Conservation (phyloP, 2,329 filamentous ascomycete species). For the Thermomyces lanuginosus region DNA sequence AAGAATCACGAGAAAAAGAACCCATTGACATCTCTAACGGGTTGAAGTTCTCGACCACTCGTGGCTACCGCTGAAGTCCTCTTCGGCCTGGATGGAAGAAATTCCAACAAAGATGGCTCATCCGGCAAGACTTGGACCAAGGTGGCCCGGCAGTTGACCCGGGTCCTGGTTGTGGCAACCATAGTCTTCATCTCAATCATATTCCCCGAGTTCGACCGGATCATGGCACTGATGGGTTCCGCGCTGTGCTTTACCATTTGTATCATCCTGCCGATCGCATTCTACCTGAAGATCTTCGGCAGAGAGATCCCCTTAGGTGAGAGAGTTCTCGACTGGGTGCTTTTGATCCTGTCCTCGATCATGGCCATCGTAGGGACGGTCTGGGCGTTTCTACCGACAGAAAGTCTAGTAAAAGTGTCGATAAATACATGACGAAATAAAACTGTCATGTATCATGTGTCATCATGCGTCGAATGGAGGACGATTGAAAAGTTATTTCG, state of each 20-base stretch:
- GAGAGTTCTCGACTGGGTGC: slow-evolving; percentile 46
- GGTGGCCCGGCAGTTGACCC: too few species aligned
- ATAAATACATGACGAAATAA: too few species aligned
- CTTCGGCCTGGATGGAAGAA: slow-evolving; percentile 57
- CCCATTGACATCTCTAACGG: too few species aligned
- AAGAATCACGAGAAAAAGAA: slow-evolving; percentile 16
- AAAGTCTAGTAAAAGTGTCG: too few species aligned
- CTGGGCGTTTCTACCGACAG: slow-evolving; percentile 75
- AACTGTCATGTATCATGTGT: slow-evolving; percentile 3
- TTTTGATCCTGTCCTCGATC: slow-evolving; percentile 53
- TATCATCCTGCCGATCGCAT: slow-evolving; percentile 72
- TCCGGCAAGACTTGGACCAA: too few species aligned
- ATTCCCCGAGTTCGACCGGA: slow-evolving; percentile 67
- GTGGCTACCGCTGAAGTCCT: slow-evolving; percentile 71
- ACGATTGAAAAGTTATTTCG: slow-evolving; percentile 88
- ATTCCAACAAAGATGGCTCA: too few species aligned
- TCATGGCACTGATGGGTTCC: slow-evolving; percentile 81
- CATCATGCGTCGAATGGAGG: slow-evolving; percentile 22
- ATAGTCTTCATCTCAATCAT: slow-evolving; percentile 61
- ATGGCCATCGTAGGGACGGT: slow-evolving; percentile 65
- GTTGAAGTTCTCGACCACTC: slow-evolving; percentile 68
- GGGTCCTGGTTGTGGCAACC: slow-evolving; percentile 49
- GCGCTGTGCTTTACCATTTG: slow-evolving; percentile 89
- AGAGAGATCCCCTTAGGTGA: slow-evolving; percentile 50
- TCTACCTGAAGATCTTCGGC: slow-evolving; percentile 80